Conservation (phyloP, 305 asterid species). For the Fraxinus sp. region DNA sequence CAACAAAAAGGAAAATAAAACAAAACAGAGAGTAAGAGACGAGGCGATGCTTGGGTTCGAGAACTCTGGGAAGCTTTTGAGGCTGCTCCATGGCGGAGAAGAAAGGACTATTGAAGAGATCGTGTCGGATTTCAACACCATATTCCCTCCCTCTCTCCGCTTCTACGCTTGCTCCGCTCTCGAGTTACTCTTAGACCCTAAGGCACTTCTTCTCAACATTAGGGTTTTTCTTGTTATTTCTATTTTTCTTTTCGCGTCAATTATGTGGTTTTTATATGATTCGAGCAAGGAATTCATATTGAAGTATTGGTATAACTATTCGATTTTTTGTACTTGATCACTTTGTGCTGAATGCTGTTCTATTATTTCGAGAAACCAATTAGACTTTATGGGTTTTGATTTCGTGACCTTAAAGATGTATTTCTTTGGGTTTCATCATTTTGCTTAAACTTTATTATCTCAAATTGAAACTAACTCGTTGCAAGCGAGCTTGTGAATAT, state of each 20-base stretch:
- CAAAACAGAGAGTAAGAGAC: neutral
- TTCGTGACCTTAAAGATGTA: neutral
- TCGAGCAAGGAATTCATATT: neutral
- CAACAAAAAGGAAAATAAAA: neutral
- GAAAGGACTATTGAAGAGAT: slow-evolving; percentile 64
- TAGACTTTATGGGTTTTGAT: neutral
- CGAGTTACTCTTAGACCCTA: slow-evolving; percentile 56
- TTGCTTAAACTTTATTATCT: neutral
- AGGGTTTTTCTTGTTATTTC: slow-evolving; percentile 30
- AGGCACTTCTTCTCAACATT: slow-evolving; percentile 26
- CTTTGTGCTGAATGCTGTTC: slow-evolving; percentile 2
- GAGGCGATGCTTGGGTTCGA: slow-evolving; percentile 70
- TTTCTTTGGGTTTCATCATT: neutral
- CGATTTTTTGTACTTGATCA: neutral
- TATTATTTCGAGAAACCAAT: neutral
- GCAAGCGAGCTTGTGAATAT: slow-evolving; percentile 13
- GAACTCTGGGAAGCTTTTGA: slow-evolving; percentile 54
- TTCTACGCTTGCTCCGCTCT: slow-evolving; percentile 72
- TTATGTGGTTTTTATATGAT: neutral
- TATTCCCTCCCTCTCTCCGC: slow-evolving; percentile 48
- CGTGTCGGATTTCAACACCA: slow-evolving; percentile 54
- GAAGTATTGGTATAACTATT: neutral
- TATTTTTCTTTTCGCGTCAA: neutral
- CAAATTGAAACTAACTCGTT: neutral
- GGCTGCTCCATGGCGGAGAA: slow-evolving; percentile 65